Base-by-base conservation (phyloP, 805 yeast genomes). In the Kodamaea kaohsiungensis region DNA sequence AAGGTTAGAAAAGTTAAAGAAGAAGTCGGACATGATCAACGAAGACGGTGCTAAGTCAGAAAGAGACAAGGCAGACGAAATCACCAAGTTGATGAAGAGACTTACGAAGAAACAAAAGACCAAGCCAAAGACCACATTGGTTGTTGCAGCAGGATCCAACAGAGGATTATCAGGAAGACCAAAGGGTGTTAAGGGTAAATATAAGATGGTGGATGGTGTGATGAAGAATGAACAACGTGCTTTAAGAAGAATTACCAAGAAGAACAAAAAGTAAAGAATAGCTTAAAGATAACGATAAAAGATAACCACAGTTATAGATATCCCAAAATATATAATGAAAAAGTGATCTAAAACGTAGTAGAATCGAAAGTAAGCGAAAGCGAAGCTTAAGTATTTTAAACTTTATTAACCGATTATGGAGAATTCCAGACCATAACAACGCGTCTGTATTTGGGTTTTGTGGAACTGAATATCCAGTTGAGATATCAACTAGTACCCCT, bases 161-260 rank as follows among this genome's bases (percentile, higher is more conserved):
- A 88, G 78, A 70, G 96, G 97, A 55, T 75, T 92, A 51, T 78
- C 89, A 61, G 99, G 99, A 53, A 88, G 99, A 77, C 99, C 99
- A 43, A 88, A 84, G 75, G 99, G 99, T 70, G 85, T 95, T 62
- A 91, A 86, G 72, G 99, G 99, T 75, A 91, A 90, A 70, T 95
- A 95, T 78, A 95, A 90, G 87, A 95, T 95, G 99, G 98, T 95
- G 63, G 99, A 95, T 74, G 98, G 98, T 79, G 89, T 87, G 17
- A 79, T 91, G 88, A 95, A 95, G 89, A 95, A 95, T 71, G 99
- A 95, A 75, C 92, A 88, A 80, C 81, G 99, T 61, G 97, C 98
- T 12, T 78, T 93, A 66, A 86, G 83, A 67, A 86, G 98, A 69
- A 89, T 92, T 61, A 88, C 91, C 22, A 95, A 92, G 81, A 91